Conservation (phyloP, 192 early-diverging fungal genomes). For the Coemansia sp. region DNA sequence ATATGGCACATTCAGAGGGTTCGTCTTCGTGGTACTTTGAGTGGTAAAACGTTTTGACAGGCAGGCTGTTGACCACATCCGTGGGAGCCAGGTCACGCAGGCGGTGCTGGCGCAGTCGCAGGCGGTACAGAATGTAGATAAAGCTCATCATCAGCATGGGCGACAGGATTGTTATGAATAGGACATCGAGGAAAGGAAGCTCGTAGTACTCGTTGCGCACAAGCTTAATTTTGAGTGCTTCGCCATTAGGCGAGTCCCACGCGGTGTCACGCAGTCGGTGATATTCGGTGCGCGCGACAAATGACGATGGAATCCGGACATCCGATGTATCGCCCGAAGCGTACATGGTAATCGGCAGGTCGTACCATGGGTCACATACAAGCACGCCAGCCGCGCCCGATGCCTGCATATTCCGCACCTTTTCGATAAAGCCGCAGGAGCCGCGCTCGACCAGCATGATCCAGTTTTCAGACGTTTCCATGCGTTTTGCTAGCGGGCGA, state of each 20-base stretch:
- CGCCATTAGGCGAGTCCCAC: slow-evolving; percentile 8
- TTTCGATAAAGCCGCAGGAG: slow-evolving; percentile 84
- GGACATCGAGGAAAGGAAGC: slow-evolving; percentile 75
- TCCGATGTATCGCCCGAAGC: slow-evolving; percentile 73
- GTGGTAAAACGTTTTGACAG: slow-evolving; percentile 65
- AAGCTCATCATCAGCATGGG: slow-evolving; percentile 78
- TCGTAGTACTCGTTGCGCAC: slow-evolving; percentile 56
- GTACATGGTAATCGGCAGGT: slow-evolving; percentile 85
- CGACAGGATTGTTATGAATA: slow-evolving; percentile 80
- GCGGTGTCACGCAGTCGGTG: slow-evolving; percentile 55
- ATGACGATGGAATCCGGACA: slow-evolving; percentile 84
- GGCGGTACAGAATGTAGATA: slow-evolving; percentile 70
- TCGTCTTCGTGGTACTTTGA: slow-evolving; percentile 71
- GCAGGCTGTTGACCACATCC: slow-evolving; percentile 72
- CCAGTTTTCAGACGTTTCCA: slow-evolving; percentile 59
- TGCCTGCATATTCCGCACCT: slow-evolving; percentile 87
- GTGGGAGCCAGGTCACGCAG: slow-evolving; percentile 76
- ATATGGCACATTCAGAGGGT: slow-evolving; percentile 85
- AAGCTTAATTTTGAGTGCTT: slow-evolving; percentile 34
- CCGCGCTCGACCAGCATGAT: slow-evolving; percentile 89
- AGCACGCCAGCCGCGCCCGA: slow-evolving; percentile 82
- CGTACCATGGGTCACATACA: slow-evolving; percentile 79
- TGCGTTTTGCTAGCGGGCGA: slow-evolving; percentile 41
- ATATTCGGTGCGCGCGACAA: slow-evolving; percentile 73
- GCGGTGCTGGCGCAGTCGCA: slow-evolving; percentile 70